These are phyloP conservation scores for Sphagnum tenellum DNA, from an alignment of 225 moss, liverwort and hornwort species.

Conservation along the genomic window DNA sequence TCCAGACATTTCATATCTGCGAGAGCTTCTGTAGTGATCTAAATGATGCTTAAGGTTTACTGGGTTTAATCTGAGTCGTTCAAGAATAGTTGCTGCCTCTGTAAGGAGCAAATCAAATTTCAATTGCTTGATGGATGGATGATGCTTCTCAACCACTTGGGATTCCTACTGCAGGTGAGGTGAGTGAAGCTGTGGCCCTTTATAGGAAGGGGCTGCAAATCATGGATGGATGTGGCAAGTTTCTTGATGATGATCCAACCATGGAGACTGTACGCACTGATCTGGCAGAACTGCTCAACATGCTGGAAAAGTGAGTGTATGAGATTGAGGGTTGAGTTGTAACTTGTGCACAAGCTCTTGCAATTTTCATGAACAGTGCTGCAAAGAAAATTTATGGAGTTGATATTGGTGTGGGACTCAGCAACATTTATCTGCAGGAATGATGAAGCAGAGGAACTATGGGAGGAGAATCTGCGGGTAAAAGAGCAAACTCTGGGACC, in stretches of 20 bases:
- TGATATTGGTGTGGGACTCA: no score
- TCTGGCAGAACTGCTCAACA: slow-evolving; percentile 73
- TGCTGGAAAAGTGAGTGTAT: slow-evolving; percentile 46
- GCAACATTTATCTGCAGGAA: slow-evolving; percentile 28
- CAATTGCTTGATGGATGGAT: no score
- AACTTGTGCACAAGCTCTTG: no score
- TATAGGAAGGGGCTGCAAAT: slow-evolving; percentile 60
- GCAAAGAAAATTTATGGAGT: no score
- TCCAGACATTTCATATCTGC: not conserved
- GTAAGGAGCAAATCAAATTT: no score
- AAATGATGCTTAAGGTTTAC: no score
- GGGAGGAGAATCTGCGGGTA: slow-evolving; percentile 62
- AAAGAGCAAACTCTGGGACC: slow-evolving; percentile 53
- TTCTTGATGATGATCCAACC: slow-evolving; percentile 66
- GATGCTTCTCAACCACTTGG: no score
- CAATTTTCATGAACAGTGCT: no score
- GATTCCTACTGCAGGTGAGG: slow-evolving; percentile 34
- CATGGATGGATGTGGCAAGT: slow-evolving; percentile 69
- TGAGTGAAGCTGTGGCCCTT: slow-evolving; percentile 67
- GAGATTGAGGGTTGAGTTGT: not conserved
- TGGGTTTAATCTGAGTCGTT: no score
- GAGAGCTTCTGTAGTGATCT: no score
- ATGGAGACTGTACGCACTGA: slow-evolving; percentile 86
- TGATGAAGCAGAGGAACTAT: slow-evolving; percentile 67
- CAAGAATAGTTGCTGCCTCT: no score